A percentile compares a stretch with the other conserved stretches of the same genome.
These are phyloP conservation scores for Leishmania martiniquensis DNA, from an alignment of 208 protist genomes.

Conservation along the genomic window DNA sequence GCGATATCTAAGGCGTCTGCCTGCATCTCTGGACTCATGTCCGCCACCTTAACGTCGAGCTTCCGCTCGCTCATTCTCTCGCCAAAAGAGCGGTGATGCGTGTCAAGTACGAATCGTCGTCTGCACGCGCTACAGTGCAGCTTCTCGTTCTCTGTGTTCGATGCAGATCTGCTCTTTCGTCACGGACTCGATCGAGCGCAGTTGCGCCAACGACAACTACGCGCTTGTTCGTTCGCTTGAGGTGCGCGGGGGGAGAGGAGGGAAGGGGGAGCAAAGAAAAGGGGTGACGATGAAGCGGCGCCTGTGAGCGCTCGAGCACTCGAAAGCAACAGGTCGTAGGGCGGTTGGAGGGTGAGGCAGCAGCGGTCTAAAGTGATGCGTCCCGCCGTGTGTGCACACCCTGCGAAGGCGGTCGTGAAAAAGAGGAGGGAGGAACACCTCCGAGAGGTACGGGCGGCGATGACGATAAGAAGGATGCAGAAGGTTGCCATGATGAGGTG, in stretches of 20 bases:
- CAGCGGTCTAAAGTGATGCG: neutral
- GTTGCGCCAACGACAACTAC: neutral
- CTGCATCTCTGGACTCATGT: conserved; percentile 97
- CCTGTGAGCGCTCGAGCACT: neutral
- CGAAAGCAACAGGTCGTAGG: neutral
- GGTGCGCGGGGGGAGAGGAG: neutral
- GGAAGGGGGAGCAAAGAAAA: neutral
- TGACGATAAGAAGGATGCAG: neutral
- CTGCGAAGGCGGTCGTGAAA: too few species aligned
- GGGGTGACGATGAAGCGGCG: neutral
- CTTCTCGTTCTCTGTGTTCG: neutral
- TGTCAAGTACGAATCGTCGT: neutral
- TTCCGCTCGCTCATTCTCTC: conserved; percentile 81
- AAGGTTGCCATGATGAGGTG: neutral
- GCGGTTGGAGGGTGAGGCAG: neutral
- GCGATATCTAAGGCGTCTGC: conserved; percentile 98
- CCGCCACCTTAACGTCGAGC: conserved; percentile 92
- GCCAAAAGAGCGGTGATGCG: neutral
- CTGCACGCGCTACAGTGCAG: neutral
- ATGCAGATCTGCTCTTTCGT: neutral
- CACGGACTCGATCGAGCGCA: neutral
- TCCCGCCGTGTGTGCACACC: neutral
- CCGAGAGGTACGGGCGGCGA: neutral
- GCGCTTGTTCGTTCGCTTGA: too few species aligned
- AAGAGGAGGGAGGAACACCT: neutral